These are phyloP conservation scores for Sugiyamaella qingdaonensis DNA, from an alignment of 805 yeast genomes.

Conservation along the genomic window DNA sequence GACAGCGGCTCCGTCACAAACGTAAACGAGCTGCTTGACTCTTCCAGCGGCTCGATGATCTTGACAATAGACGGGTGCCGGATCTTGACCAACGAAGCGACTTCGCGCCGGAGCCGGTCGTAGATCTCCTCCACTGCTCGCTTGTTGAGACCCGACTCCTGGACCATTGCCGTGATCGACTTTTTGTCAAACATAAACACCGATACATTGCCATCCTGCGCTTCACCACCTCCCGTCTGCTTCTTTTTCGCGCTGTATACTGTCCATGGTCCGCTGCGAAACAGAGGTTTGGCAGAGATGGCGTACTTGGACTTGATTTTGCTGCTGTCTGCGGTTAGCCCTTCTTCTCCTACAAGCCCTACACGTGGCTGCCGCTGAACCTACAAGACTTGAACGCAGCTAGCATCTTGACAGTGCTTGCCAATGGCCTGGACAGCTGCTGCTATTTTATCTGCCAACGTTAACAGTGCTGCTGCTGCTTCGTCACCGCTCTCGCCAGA, in stretches of 20 bases:
- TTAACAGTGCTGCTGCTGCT: too few species aligned
- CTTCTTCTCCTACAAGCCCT: background rate
- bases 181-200: conserved; percentile 85
- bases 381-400: conserved; percentile 24
- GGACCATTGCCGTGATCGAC: conserved; percentile 55
- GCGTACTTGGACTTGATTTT: conserved; percentile 46
- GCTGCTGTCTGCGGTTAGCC: conserved; percentile 18
- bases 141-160: conserved; percentile 47
- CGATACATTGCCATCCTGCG: conserved; percentile 48
- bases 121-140: conserved; percentile 56
- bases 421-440: too few species aligned
- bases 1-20: conserved; percentile 83
- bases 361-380: conserved; percentile 4
- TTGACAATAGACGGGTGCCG: conserved; percentile 87
- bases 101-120: conserved; percentile 62
- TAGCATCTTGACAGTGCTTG: conserved; percentile 11
- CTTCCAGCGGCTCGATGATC: conserved; percentile 85
- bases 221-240: conserved; percentile 62
- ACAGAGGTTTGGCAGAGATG: conserved; percentile 65
- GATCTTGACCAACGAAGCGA: conserved; percentile 67
- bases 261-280: conserved; percentile 76
- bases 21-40: conserved; percentile 66
- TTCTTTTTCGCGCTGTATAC: conserved; percentile 79
- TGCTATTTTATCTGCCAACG: too few species aligned
- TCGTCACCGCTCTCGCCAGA: too few species aligned